These are phyloP conservation scores for Aspergillus nanangensis DNA, from an alignment of 495 filamentous ascomycete genomes.

Conservation along the genomic window DNA sequence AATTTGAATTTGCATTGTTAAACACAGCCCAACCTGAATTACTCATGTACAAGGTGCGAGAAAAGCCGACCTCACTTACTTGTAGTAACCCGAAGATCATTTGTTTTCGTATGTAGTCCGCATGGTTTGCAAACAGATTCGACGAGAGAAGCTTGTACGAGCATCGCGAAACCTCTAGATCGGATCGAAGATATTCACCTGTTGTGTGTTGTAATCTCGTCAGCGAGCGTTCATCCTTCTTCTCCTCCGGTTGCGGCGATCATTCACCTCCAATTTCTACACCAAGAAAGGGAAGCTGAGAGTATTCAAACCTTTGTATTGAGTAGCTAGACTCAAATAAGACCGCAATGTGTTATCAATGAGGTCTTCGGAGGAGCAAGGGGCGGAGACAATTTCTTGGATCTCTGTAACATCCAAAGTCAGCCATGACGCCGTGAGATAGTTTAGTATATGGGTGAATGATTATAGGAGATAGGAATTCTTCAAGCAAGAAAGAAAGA, in stretches of 20 bases:
- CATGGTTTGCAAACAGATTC: conserved; percentile 64
- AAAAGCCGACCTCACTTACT: conserved; percentile 46
- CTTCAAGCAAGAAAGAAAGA: no score
- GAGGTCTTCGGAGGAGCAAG: conserved; percentile 67
- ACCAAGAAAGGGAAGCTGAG: no score
- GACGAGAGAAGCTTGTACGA: conserved; percentile 77
- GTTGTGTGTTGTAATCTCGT: neutral
- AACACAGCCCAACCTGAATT: no score
- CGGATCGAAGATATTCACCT: conserved; percentile 79
- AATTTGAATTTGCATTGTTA: no score
- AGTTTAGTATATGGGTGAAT: no score
- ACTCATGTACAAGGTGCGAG: neutral
- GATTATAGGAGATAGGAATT: no score
- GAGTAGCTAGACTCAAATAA: conserved; percentile 75
- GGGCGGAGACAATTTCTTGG: conserved; percentile 68
- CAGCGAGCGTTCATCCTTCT: no score
- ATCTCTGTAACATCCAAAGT: conserved; percentile 55
- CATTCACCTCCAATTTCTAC: no score
- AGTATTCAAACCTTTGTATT: conserved; percentile 64
- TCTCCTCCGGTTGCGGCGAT: no score
- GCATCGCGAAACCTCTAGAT: conserved; percentile 81
- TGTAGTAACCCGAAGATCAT: conserved; percentile 89
- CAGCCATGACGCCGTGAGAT: no score
- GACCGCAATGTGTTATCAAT: conserved; percentile 85
- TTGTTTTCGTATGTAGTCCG: conserved; percentile 86